Evolutionary conservation across 2,329 filamentous ascomycete species (phyloP), one percentile per base, ranked within the genome.

Genomic region (Emmonsiellopsis sp.): DNA sequence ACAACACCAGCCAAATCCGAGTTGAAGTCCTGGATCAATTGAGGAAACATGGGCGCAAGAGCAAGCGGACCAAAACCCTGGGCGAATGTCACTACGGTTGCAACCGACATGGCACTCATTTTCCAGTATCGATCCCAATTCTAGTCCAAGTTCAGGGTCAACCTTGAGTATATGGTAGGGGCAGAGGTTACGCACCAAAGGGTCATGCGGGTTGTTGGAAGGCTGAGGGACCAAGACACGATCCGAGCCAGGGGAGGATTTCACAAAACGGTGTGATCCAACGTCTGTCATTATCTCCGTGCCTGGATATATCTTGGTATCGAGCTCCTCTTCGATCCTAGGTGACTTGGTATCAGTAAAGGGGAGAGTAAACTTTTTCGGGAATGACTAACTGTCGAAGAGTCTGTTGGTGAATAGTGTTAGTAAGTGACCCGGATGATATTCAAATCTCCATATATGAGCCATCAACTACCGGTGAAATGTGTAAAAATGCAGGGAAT

Each of bases 181-280:
- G 7, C 37, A 10, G 46, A 37, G 21, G 36, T 45, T 2, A 53
- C 61, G 34, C 60, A 71, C 68, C 44, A 77, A 60, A 13, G 74
- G 74, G 63, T 78, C 74, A 60, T 74, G 65, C 7, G 69, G 70
- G 53, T 75, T 67, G 36, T 69, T 64, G 1, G 73, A 75, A 5
- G 77, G 77, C 56, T 79, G 77, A 31, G 76, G 77, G 8, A 78
- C 74, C n/a, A 79, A 65, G 13, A 77, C 75, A n/a, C 46, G 46
- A 49, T 49, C 46, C 11, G 36, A 49, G 36, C 63, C 61, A 17
- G 65, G 63, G 21, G 73, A 71, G 60, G 69, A 64, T 56, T 84
- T 85, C 61, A 85, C 80, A 60, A 85, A 85, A 64, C 84, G 82
- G 65, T 83, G 80, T 1, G 71, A 70, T 17, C 80, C 81, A 39